Evolutionary conservation across 768 basidiomycete species (phyloP), one percentile per base, ranked within the genome.

Genomic region (Piloderma croceum): DNA sequence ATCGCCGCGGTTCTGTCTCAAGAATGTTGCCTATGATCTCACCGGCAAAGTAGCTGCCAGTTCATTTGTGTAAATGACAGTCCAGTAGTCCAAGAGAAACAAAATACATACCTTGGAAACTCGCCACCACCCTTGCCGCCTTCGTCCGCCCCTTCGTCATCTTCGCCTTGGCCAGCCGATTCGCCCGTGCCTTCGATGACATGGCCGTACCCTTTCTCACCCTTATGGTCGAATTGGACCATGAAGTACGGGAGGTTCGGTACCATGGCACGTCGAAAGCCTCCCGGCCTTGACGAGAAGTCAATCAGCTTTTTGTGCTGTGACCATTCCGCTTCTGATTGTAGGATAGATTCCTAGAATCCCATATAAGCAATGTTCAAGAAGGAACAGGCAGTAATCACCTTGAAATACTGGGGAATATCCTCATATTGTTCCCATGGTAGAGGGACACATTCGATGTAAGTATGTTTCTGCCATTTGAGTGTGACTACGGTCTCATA

Each of bases 171-270:
- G 7, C 66, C 76, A 0, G 73, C 67, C 3, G 73, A 75, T 25
- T 87, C 81, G 19, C 73, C 78, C 0, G 79, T 76, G 1, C 96
- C 96, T 60, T 99, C 96, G 45, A 99, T 96, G 46, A 99, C 89
- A 62, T 99, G 96, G 0, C 96, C 96, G 57, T 91, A 99, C 2
- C 96, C 96, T 55, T 90, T 91, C 62, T 97, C 92, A 19, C 96
- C 92, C 54, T 93, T 97, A 62, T 98, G 74, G 63, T 99, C 96
- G 61, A 94, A 99, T 52, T 94, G 92, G 6, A 98, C 88, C 90
- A 93, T 94, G 54, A 99, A 99, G 63, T 99, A 99, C 1, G 96
- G 96, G 22, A 99, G 66, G 54, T 97, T 96, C 3, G 93, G 82
- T 9, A 99, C 94, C 85, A 99, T 88, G 19, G 89, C 81, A 1